Evolutionary conservation across 768 basidiomycete species (phyloP).

Genomic region (Hypsizygus marmoreus): DNA sequence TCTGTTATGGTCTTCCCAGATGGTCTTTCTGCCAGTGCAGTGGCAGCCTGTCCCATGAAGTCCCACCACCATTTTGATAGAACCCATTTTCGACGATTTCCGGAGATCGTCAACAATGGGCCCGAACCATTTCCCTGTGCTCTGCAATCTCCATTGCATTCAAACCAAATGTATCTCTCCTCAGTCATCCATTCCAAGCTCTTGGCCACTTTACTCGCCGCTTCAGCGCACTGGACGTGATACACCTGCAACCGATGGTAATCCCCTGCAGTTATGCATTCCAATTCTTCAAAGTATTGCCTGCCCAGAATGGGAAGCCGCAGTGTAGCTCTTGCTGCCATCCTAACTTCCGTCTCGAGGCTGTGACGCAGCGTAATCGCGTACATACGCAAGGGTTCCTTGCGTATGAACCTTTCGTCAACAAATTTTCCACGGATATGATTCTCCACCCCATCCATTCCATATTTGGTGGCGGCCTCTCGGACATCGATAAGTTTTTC

Average conservation of each 20-base stretch:
- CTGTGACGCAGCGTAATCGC: conserved; percentile 19
- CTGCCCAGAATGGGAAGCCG: conserved; percentile 16
- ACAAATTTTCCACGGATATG: conserved; percentile 15
- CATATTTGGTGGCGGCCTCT: conserved; percentile 22
- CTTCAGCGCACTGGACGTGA: conserved; percentile 27
- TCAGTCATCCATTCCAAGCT: conserved; percentile 19
- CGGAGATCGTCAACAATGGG: conserved; percentile 13
- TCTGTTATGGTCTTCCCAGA: conserved; percentile 16
- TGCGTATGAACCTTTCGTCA: conserved; percentile 12
- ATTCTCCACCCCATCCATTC: conserved; percentile 22
- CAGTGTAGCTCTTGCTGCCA: conserved; percentile 22
- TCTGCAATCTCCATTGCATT: conserved; percentile 14
- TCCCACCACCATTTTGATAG: conserved; percentile 23
- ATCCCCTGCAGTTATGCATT: conserved; percentile 27
- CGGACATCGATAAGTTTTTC: conserved; percentile 16
- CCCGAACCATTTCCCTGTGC: conserved; percentile 2
- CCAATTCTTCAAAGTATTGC: conserved; percentile 30
- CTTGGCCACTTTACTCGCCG: conserved; percentile 13
- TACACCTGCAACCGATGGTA: conserved; percentile 32
- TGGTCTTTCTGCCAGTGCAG: conserved; percentile 16
- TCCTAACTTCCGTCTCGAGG: conserved; percentile 12
- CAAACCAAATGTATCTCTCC: conserved; percentile 18
- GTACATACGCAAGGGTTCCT: conserved; percentile 20
- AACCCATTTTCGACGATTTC: conserved; percentile 13
- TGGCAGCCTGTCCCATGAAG: conserved; percentile 18